Conservation (phyloP, 768 basidiomycete species). For the Rhodotorula diobovata region DNA sequence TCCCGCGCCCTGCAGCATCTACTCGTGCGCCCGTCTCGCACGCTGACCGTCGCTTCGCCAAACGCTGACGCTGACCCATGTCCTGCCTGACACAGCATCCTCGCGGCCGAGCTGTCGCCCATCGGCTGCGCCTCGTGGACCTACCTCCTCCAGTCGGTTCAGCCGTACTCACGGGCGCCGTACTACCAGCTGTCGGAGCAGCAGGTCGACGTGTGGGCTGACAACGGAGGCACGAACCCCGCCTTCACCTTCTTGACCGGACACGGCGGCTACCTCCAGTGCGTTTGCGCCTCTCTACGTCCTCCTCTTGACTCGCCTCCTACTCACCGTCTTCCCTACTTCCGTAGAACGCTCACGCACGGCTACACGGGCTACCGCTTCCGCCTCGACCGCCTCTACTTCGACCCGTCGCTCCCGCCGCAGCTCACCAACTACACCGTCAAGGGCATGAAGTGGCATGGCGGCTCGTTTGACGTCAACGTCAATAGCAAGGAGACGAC, state of each 20-base stretch:
- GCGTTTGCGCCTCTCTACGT: no score
- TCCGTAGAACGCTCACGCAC: constrained; percentile 28
- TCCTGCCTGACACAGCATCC: constrained; percentile 1
- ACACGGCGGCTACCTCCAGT: constrained; percentile 37
- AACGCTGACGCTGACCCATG: background rate
- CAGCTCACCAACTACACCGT: constrained; percentile 36
- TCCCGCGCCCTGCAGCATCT: background rate
- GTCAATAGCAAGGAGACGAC: constrained; percentile 20
- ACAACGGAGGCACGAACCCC: constrained; percentile 29
- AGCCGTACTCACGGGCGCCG: constrained; percentile 28
- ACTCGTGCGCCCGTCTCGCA: background rate
- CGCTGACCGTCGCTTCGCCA: background rate
- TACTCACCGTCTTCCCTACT: no score
- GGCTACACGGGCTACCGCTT: constrained; percentile 39
- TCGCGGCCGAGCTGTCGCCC: constrained; percentile 15
- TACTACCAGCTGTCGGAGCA: constrained; percentile 33
- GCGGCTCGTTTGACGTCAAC: constrained; percentile 13
- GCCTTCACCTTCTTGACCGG: constrained; percentile 19
- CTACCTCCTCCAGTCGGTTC: constrained; percentile 19
- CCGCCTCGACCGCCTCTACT: constrained; percentile 17
- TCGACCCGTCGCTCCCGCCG: constrained; percentile 34
- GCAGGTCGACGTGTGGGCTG: constrained; percentile 22
- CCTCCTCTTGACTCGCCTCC: background rate
- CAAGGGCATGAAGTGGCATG: constrained; percentile 31
- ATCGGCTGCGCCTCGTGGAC: constrained; percentile 28